phyloP scores from a whole-genome alignment of 208 protist genomes.

The Phytomonas francai region DNA sequence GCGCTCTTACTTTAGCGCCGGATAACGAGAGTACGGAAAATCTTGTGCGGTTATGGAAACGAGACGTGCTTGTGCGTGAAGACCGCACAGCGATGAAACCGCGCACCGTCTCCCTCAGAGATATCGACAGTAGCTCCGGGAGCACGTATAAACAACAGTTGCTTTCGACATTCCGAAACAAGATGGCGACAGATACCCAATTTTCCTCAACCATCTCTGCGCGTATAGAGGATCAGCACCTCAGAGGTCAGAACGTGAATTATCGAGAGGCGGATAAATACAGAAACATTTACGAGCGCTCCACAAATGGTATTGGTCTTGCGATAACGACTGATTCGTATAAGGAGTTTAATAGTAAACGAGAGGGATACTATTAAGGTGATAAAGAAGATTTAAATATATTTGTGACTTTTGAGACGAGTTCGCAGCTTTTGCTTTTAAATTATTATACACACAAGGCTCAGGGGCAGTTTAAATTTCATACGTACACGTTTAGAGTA shows the following conservation, averaged over 20 bases:
- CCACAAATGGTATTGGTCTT: constrained; percentile 65
- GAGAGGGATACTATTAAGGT: not conserved
- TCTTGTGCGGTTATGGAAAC: constrained; percentile 31
- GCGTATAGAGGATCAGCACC: constrained; percentile 24
- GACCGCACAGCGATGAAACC: constrained; percentile 36
- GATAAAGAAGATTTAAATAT: not conserved
- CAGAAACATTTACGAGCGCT: constrained; percentile 26
- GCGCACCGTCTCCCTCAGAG: constrained; percentile 23
- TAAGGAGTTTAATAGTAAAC: constrained; percentile 35
- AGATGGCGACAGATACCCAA: constrained; percentile 24
- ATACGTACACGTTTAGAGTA: not conserved
- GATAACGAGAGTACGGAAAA: constrained; percentile 17
- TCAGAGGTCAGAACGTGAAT: constrained; percentile 38
- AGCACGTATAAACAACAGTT: constrained; percentile 36
- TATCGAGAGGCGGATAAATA: constrained; percentile 50
- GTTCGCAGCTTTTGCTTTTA: not conserved
- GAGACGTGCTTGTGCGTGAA: constrained; percentile 32
- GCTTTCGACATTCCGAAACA: constrained; percentile 43
- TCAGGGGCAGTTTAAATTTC: not conserved
- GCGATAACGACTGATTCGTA: constrained; percentile 69
- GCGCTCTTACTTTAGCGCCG: not conserved
- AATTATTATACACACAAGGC: not conserved
- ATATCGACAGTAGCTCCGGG: constrained; percentile 37
- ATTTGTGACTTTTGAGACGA: not conserved
- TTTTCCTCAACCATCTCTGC: constrained; percentile 26